Percentiles rank a stretch among this genome's conserved stretches.
phyloP scores from a whole-genome alignment of 805 yeast genomes.

The Hanseniaspora occidentalis region DNA sequence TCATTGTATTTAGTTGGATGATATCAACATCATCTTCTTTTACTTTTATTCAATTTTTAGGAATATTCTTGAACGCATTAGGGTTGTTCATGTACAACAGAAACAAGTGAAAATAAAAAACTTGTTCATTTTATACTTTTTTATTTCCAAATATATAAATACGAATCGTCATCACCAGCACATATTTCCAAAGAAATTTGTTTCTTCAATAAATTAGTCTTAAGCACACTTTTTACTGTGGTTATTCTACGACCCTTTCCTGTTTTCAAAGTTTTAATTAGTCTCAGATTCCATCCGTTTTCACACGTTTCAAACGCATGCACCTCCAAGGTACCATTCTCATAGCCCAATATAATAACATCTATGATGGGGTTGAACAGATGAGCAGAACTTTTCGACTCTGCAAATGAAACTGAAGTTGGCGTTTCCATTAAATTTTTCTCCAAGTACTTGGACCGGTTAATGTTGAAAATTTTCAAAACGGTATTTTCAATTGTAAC shows the following conservation, averaged over 20 bases:
- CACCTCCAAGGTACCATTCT: conserved; percentile 20
- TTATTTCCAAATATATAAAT: conserved; percentile 36
- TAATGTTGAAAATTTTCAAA: neutral
- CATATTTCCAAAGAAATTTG: conserved; percentile 16
- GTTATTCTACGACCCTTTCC: conserved; percentile 10
- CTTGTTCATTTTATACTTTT: neutral
- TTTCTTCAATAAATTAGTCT: too few species aligned
- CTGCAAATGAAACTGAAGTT: neutral
- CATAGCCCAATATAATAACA: conserved; percentile 27
- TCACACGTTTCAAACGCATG: conserved; percentile 20
- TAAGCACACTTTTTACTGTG: conserved; percentile 10
- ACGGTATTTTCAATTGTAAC: conserved; percentile 20
- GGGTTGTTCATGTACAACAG: conserved; percentile 51
- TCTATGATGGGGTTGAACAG: conserved; percentile 14
- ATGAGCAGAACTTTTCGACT: neutral
- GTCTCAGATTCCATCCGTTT: conserved; percentile 15
- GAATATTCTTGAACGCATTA: conserved; percentile 36
- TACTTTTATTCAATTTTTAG: conserved; percentile 34
- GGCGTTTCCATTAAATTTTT: neutral
- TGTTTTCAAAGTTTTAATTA: conserved; percentile 16
- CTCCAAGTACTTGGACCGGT: neutral
- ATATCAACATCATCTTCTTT: conserved; percentile 26
- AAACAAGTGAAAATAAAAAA: conserved; percentile 6
- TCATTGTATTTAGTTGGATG: conserved; percentile 66
- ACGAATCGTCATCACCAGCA: conserved; percentile 43